Percentiles rank a stretch among this genome's conserved stretches.
Evolutionary conservation across 169 alveolate species (phyloP).

Genomic region (Eimeria zaria): DNA sequence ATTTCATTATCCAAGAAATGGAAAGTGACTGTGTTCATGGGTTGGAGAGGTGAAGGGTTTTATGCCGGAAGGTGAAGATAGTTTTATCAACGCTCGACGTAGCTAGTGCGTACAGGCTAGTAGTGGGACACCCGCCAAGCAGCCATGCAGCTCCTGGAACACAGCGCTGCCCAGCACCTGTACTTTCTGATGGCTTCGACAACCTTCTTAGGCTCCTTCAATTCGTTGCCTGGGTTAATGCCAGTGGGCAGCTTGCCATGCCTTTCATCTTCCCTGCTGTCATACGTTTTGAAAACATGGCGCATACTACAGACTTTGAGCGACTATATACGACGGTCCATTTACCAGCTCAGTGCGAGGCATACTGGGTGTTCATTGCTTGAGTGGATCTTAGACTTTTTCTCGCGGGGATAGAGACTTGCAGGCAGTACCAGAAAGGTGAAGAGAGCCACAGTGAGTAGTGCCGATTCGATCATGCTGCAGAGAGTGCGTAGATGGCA

Average conservation of each 20-base stretch:
- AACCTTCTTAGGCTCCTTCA: neutral
- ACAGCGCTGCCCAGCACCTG: neutral
- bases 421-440: neutral
- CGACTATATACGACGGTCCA: neutral
- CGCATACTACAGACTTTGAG: neutral
- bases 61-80: neutral
- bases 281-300: neutral
- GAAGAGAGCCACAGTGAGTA: neutral
- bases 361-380: neutral
- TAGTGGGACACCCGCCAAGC: neutral
- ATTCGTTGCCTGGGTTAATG: neutral
- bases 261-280: neutral
- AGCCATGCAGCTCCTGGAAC: neutral
- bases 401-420: neutral
- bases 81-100: neutral
- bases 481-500: neutral
- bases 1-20: too few species aligned
- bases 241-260: neutral
- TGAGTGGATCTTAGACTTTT: neutral
- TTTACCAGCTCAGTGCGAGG: neutral
- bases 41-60: neutral
- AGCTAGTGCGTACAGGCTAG: neutral
- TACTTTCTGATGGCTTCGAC: neutral
- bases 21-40: neutral
- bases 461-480: neutral